A percentile compares a stretch with the other conserved stretches of the same genome.
Evolutionary conservation across 2,329 filamentous ascomycete genomes (phyloP).

Genomic region (Sclerotinia spermophila): DNA sequence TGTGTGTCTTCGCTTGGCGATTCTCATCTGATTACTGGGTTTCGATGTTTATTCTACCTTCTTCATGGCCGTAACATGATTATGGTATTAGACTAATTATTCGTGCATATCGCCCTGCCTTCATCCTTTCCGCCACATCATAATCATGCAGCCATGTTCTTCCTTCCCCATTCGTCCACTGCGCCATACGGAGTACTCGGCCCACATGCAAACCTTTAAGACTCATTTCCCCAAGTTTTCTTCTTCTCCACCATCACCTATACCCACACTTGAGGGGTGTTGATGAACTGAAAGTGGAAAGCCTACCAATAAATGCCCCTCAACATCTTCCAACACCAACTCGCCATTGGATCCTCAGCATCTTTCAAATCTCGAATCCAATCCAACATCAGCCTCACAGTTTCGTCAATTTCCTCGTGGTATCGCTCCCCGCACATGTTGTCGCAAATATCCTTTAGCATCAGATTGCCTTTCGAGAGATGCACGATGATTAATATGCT

Average conservation of each 20-base stretch:
- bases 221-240: neutral
- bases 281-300: neutral
- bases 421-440: constrained; percentile 48
- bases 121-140: neutral
- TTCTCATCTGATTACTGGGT: neutral
- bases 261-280: neutral
- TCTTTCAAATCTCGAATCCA: constrained; percentile 56
- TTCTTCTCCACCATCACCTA: neutral
- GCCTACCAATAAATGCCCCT: constrained; percentile 28
- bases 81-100: neutral
- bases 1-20: neutral
- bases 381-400: constrained; percentile 51
- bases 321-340: constrained; percentile 43
- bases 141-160: neutral
- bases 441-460: constrained; percentile 48
- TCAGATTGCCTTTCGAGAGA: constrained; percentile 49
- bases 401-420: constrained; percentile 49
- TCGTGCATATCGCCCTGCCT: neutral
- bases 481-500: constrained; percentile 55
- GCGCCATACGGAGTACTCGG: neutral
- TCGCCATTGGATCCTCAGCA: constrained; percentile 50
- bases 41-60: neutral
- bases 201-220: neutral
- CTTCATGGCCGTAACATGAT: neutral
- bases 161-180: neutral